A percentile compares a stretch with the other conserved stretches of the same genome.
phyloP scores from a whole-genome alignment of 305 asterid genomes.

The Solanum hybrid region DNA sequence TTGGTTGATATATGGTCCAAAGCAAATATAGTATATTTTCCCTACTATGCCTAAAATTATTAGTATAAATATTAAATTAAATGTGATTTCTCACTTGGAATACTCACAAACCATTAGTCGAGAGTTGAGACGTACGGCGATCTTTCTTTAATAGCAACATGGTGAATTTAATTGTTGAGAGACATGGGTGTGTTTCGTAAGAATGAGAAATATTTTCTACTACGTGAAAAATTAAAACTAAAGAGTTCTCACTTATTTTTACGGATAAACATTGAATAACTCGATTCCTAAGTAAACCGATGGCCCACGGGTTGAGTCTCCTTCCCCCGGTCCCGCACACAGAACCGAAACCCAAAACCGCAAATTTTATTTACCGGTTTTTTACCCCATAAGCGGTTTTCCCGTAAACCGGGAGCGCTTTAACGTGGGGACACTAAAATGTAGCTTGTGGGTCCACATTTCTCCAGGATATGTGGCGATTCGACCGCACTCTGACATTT shows the following conservation, averaged over 20 bases:
- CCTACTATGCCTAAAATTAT: not conserved
- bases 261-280: slow-evolving; percentile 31
- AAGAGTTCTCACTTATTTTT: not conserved
- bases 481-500: slow-evolving; percentile 58
- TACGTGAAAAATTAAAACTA: not conserved
- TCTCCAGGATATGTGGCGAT: slow-evolving; percentile 55
- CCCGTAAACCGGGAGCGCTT: slow-evolving; percentile 55
- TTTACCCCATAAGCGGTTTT: slow-evolving; percentile 12
- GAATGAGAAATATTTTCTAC: not conserved
- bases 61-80: not conserved
- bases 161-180: not conserved
- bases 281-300: not conserved
- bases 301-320: slow-evolving; percentile 14
- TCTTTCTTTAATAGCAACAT: not conserved
- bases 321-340: slow-evolving; percentile 59
- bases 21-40: not conserved
- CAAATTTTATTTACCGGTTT: slow-evolving; percentile 32
- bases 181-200: not conserved
- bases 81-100: not conserved
- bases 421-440: slow-evolving; percentile 17
- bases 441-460: slow-evolving; percentile 1
- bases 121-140: not conserved
- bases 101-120: not conserved
- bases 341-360: slow-evolving; percentile 10
- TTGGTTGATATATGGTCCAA: not conserved